Base-by-base conservation (phyloP, 805 yeast genomes). In the Starmerella powellii region DNA sequence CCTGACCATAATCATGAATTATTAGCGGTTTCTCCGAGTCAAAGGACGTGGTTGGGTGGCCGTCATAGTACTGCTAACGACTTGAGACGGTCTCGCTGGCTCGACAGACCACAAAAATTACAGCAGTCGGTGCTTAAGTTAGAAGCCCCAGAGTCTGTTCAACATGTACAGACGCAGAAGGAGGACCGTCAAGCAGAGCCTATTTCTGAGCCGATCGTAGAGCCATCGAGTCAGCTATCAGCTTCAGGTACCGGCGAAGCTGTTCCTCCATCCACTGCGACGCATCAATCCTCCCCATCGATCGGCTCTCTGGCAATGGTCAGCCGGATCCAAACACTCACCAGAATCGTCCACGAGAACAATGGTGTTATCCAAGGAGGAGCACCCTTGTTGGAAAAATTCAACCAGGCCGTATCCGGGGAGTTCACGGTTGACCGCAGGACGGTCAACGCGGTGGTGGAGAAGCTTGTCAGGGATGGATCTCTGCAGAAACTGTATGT, bases 401-500 rank as follows among this genome's bases (percentile, higher is more conserved):
- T 77, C 1, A 65, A 73, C n/a, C 64, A 61, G 3, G 37, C 45
- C 2, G 47, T 38, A 8, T 19, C 35, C 1, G 38, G 48, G 48
- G 68, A 68, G 0, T 63, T 71, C 12, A 58, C 57, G 1, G 63
- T 76, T 15, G 87, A 80, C 50, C 67, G 72, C 27, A 69, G 67
- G 40, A 80, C 87, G 0, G 52, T 73, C 11, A 52, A 56, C 6
- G 65, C 69, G 5, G 79, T 73, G 48, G 61, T 72, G 0, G 48
- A 51, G 1, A 44, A 52, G 3, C 58, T 75, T 23, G 58, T 58
- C 4, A 46, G 49, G 0, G 57, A 63, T 11, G 62, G 65, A 6
- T 52, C 54, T 26, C 37, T 68, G 8, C 53, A 54, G 18, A 54
- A 56, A 11, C 38, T 60, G 8, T 44, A 41, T 3, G 48, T 60